Percentiles rank a stretch among this genome's conserved stretches.
Evolutionary conservation across 306 rosid species (phyloP).

Genomic region (Crotalaria pallida): DNA sequence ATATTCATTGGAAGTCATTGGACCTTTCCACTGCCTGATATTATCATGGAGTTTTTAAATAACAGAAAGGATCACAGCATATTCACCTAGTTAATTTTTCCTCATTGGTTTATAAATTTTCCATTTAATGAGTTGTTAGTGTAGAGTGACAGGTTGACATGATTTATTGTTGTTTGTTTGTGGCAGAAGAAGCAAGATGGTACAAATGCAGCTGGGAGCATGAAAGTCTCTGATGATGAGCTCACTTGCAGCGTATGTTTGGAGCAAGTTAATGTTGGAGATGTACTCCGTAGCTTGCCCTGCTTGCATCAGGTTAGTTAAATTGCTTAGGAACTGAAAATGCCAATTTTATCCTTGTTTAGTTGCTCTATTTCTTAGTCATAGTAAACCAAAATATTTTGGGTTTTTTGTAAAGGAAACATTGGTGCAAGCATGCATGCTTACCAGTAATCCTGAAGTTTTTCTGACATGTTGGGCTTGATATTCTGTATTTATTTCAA

Average conservation of each 20-base stretch:
- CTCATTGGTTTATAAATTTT: too few relatives aligned
- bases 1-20: not conserved
- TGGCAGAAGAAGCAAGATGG: constrained; percentile 63
- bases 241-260: constrained; percentile 95
- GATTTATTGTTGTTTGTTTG: constrained; percentile 6
- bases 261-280: constrained; percentile 91
- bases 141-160: not conserved
- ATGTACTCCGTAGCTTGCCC: constrained; percentile 90
- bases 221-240: constrained; percentile 72
- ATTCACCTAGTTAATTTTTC: not conserved
- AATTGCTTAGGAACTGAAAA: not conserved
- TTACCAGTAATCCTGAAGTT: not conserved
- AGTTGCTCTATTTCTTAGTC: not conserved
- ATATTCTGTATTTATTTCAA: not conserved
- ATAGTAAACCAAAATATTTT: not conserved
- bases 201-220: constrained; percentile 41
- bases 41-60: not conserved
- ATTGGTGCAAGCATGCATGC: not conserved
- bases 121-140: not conserved
- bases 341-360: too few relatives aligned
- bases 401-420: not conserved
- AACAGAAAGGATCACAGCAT: not conserved
- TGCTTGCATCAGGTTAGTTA: constrained; percentile 83
- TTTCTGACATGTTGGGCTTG: not conserved
- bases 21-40: not conserved